Conservation (phyloP, 1,284 basidiomycete species). For the Grifola frondosa region DNA sequence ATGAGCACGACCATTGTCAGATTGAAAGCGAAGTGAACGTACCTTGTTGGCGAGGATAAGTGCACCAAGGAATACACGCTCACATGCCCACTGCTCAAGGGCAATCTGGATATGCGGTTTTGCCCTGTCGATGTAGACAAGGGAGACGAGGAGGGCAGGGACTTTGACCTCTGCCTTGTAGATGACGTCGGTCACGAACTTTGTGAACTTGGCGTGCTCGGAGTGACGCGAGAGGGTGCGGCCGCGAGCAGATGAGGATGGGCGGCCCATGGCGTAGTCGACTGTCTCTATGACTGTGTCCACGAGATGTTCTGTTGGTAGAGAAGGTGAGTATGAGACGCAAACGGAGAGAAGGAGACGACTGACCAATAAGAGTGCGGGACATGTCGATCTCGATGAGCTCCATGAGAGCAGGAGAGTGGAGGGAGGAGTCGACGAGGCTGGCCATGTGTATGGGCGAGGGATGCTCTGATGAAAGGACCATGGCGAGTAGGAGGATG, state of each 20-base stretch:
- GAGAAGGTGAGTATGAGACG: constrained; percentile 9
- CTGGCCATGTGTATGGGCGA: constrained; percentile 55
- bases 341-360: constrained; percentile 1
- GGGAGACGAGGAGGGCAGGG: constrained; percentile 59
- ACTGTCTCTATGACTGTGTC: constrained; percentile 68
- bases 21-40: constrained; percentile 26
- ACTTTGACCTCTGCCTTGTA: constrained; percentile 66
- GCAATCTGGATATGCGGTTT: constrained; percentile 74
- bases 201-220: constrained; percentile 54
- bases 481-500: constrained; percentile 11
- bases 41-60: constrained; percentile 74
- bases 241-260: constrained; percentile 52
- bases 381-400: constrained; percentile 62
- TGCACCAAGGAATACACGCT: constrained; percentile 73
- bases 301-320: constrained; percentile 63
- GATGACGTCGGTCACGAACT: constrained; percentile 65
- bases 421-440: constrained; percentile 59
- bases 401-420: constrained; percentile 62
- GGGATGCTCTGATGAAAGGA: constrained; percentile 11
- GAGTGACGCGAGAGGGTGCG: constrained; percentile 46
- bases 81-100: constrained; percentile 75
- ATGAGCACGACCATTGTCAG: constrained; percentile 8
- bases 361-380: constrained; percentile 59
- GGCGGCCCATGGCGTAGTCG: constrained; percentile 66
- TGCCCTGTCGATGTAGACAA: constrained; percentile 71